phyloP scores from a whole-genome alignment of 345 rosid species.

The Bruguiera parviflora region DNA sequence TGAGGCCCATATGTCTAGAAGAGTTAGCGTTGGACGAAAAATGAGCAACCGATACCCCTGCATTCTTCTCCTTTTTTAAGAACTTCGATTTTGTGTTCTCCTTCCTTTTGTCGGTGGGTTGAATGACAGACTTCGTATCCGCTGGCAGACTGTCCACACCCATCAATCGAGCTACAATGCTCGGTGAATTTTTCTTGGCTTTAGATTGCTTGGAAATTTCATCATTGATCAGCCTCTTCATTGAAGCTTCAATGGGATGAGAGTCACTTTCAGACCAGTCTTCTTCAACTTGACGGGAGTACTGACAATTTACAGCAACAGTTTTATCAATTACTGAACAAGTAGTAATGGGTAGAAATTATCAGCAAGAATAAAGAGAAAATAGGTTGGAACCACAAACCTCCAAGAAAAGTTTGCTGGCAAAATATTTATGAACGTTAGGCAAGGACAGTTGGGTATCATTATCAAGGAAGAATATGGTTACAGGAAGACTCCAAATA shows the following conservation, averaged over 20 bases:
- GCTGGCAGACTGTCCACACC: slow-evolving; percentile 69
- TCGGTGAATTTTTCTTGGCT: slow-evolving; percentile 49
- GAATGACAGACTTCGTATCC: slow-evolving; percentile 37
- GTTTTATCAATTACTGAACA: slow-evolving; percentile 2
- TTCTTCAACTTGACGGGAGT: slow-evolving; percentile 45
- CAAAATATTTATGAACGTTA: neutral
- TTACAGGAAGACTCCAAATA: neutral
- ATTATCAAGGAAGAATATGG: neutral
- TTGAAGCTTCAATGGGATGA: slow-evolving; percentile 51
- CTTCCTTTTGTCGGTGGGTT: slow-evolving; percentile 27
- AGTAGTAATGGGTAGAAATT: neutral
- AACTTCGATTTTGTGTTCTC: slow-evolving; percentile 21
- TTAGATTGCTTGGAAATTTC: slow-evolving; percentile 52
- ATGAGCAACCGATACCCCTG: slow-evolving; percentile 26
- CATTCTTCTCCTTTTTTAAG: slow-evolving; percentile 34
- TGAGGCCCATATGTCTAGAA: slow-evolving; percentile 26
- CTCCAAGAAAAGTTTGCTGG: neutral
- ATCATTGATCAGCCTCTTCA: slow-evolving; percentile 68
- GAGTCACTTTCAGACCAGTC: slow-evolving; percentile 47
- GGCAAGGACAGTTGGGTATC: neutral
- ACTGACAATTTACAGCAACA: slow-evolving; percentile 26
- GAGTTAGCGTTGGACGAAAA: slow-evolving; percentile 29
- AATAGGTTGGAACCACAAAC: neutral
- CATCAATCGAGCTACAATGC: slow-evolving; percentile 89
- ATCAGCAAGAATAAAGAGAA: neutral